phyloP scores from a whole-genome alignment of 2,329 filamentous ascomycete genomes.

The Grosmannia clavigera region DNA sequence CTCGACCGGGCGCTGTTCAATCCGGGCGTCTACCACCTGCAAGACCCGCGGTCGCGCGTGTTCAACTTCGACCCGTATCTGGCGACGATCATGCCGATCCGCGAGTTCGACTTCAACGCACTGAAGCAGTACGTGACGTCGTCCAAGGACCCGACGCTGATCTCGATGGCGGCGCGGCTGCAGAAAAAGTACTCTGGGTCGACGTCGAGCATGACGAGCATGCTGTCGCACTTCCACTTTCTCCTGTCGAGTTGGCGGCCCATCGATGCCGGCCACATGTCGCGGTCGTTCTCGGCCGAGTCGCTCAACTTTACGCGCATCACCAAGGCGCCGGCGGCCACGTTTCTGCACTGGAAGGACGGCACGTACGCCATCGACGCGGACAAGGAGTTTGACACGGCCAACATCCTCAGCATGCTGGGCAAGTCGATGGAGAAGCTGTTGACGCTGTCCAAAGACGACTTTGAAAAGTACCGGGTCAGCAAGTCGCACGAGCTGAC shows the following conservation, averaged over 20 bases:
- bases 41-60: slow-evolving; percentile 75
- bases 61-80: slow-evolving; percentile 98
- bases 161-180: slow-evolving; percentile 52
- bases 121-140: slow-evolving; percentile 84
- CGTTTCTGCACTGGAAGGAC: slow-evolving; percentile 64
- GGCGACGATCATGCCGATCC: slow-evolving; percentile 80
- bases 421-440: slow-evolving; percentile 97
- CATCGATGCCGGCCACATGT: slow-evolving; percentile 55
- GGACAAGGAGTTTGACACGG: slow-evolving; percentile 79
- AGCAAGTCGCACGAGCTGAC: slow-evolving; percentile 54
- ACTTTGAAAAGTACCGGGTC: slow-evolving; percentile 76
- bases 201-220: slow-evolving; percentile 89
- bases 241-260: slow-evolving; percentile 74
- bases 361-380: slow-evolving; percentile 90
- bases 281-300: slow-evolving; percentile 50
- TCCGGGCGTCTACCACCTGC: slow-evolving; percentile 79
- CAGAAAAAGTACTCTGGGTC: slow-evolving; percentile 81
- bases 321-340: slow-evolving; percentile 59
- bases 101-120: slow-evolving; percentile 83
- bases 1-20: slow-evolving; percentile 92
- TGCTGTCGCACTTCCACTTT: slow-evolving; percentile 84
- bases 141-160: slow-evolving; percentile 64
- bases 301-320: slow-evolving; percentile 59
- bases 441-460: slow-evolving; percentile 66
- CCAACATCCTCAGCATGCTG: slow-evolving; percentile 80